Evolutionary conservation across 2,329 filamentous ascomycete species (phyloP).

Genomic region (Colletotrichum agaves): DNA sequence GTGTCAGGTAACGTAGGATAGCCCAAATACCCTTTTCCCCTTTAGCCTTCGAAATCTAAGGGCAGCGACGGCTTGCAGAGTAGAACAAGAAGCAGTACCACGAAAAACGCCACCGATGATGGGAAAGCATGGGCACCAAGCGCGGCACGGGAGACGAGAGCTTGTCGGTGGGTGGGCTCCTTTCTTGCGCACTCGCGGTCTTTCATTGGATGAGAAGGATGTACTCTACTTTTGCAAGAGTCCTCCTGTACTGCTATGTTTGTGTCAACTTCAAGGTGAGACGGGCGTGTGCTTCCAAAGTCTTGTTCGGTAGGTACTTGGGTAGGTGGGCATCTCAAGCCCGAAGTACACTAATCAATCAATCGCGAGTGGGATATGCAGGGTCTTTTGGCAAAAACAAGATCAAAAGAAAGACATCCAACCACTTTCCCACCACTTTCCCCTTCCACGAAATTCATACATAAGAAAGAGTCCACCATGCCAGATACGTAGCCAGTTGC

Average conservation of each 20-base stretch:
- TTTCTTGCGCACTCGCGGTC: conserved; percentile 1
- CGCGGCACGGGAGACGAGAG: not conserved
- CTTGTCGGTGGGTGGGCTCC: not conserved
- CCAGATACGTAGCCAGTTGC: conserved; percentile 19
- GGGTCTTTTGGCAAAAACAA: conserved; percentile 17
- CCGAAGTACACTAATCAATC: conserved; percentile 17
- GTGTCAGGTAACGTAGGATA: conserved; percentile 31
- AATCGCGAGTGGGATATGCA: conserved; percentile 32
- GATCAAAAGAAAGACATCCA: not conserved
- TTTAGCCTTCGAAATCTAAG: not conserved
- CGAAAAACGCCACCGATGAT: conserved; percentile 32
- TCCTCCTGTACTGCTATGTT: not conserved
- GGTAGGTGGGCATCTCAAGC: conserved; percentile 1
- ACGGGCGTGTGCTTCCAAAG: not conserved
- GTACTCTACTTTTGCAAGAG: not conserved
- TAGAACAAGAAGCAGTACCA: conserved; percentile 6
- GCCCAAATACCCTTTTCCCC: not conserved
- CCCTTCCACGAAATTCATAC: not conserved
- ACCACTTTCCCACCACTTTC: conserved; percentile 3
- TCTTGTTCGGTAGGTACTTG: not conserved
- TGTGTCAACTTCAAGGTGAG: not conserved
- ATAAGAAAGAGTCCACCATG: conserved; percentile 9
- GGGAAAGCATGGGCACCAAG: conserved; percentile 3
- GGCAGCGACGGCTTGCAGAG: not conserved
- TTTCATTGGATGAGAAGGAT: not conserved